Conservation (phyloP, 176 grass and related monocot genomes). For the Olyra latifolia region DNA sequence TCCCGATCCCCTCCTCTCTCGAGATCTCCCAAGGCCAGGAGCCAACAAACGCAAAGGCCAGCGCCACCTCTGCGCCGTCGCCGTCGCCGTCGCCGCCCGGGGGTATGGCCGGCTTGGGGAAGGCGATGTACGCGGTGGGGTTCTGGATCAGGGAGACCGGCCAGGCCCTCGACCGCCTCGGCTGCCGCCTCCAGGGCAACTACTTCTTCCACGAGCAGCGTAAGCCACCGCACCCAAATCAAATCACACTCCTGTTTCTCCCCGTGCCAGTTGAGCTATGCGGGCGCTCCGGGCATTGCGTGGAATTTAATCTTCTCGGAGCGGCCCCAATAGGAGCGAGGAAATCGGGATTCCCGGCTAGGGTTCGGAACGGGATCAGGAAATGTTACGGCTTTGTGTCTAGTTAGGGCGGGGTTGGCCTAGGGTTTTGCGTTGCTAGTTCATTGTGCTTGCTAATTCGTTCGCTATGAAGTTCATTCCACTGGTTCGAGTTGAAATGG, state of each 20-base stretch:
- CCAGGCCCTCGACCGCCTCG: slow-evolving; percentile 90
- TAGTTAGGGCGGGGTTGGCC: background rate
- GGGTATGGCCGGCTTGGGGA: slow-evolving; percentile 72
- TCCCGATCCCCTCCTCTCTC: background rate
- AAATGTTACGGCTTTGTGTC: background rate
- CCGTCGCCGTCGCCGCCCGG: background rate
- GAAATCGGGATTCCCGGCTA: slow-evolving; percentile 22
- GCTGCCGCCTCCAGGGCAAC: slow-evolving; percentile 93
- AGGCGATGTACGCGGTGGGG: slow-evolving; percentile 89
- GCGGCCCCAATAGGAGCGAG: background rate
- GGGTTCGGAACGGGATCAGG: slow-evolving; percentile 18
- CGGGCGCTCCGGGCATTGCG: background rate
- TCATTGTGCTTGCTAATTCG: background rate
- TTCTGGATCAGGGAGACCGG: slow-evolving; percentile 99
- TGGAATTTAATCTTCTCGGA: background rate
- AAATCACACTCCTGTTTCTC: background rate
- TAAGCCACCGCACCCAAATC: slow-evolving; percentile 26
- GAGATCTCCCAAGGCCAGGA: slow-evolving; percentile 47
- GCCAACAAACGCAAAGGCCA: background rate
- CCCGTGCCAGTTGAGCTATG: background rate
- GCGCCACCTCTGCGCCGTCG: background rate
- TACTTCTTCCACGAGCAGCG: slow-evolving; percentile 95
- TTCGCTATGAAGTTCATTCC: background rate
- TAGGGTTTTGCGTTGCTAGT: background rate
- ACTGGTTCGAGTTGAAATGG: slow-evolving; percentile 13